These are phyloP conservation scores for Tagetes erecta DNA, from an alignment of 129 eudicot genomes.

Conservation along the genomic window DNA sequence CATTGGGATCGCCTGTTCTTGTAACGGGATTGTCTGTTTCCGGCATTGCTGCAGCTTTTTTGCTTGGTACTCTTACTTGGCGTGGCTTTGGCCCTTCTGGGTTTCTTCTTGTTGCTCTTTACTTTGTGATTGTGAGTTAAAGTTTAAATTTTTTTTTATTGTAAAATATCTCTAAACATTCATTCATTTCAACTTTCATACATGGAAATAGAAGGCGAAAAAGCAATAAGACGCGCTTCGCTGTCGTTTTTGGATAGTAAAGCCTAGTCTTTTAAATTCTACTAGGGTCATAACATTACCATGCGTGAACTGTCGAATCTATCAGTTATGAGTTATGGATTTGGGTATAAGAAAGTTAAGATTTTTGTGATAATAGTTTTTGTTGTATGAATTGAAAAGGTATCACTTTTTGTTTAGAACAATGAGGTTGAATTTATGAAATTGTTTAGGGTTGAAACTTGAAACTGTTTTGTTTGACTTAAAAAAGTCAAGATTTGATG, in stretches of 20 bases:
- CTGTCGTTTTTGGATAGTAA: too few relatives aligned
- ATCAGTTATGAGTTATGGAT: neutral
- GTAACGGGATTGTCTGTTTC: constrained; percentile 65
- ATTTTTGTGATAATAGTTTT: neutral
- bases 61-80: constrained; percentile 96
- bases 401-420: neutral
- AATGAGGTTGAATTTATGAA: neutral
- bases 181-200: too few relatives aligned
- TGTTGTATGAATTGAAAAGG: constrained; percentile 1
- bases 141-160: neutral
- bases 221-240: too few relatives aligned
- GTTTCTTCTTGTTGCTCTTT: constrained; percentile 85
- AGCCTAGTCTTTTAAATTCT: too few relatives aligned
- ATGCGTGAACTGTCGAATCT: too few relatives aligned
- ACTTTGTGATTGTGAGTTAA: constrained; percentile 71
- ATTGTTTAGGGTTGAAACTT: neutral
- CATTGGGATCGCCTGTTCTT: constrained; percentile 77
- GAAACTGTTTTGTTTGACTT: neutral
- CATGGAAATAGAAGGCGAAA: too few relatives aligned
- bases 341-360: constrained; percentile 5
- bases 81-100: constrained; percentile 86
- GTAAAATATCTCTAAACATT: too few relatives aligned
- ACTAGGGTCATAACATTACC: too few relatives aligned
- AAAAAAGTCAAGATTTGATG: neutral
- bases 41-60: constrained; percentile 84